These are phyloP conservation scores for Paraleonurus japonicus DNA, from an alignment of 257 asterid species.

Conservation along the genomic window DNA sequence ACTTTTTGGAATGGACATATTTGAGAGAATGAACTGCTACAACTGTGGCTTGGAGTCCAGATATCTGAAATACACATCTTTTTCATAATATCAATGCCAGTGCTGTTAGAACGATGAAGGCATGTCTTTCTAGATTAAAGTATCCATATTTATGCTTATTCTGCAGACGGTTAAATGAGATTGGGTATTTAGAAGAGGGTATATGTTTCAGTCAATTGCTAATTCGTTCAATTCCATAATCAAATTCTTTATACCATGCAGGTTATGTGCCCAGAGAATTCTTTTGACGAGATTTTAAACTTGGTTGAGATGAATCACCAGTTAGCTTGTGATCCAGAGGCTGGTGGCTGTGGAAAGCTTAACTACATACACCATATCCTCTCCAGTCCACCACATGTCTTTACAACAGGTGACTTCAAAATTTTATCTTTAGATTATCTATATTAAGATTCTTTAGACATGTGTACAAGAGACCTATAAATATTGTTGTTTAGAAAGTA, in stretches of 20 bases:
- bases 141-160: slow-evolving; percentile 15
- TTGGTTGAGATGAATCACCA: slow-evolving; percentile 94
- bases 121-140: slow-evolving; percentile 24
- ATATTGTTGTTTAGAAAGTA: not conserved
- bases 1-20: slow-evolving; percentile 86
- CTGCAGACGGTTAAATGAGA: slow-evolving; percentile 11
- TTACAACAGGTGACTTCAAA: slow-evolving; percentile 62
- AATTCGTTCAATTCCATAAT: slow-evolving; percentile 14
- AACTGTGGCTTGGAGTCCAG: slow-evolving; percentile 86
- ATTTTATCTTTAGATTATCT: not conserved
- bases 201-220: slow-evolving; percentile 19
- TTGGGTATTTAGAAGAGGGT: slow-evolving; percentile 8
- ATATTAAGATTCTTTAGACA: not conserved
- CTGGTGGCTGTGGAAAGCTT: slow-evolving; percentile 83
- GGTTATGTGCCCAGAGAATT: slow-evolving; percentile 80
- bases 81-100: slow-evolving; percentile 91
- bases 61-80: slow-evolving; percentile 79
- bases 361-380: slow-evolving; percentile 86
- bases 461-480: not conserved
- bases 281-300: slow-evolving; percentile 82
- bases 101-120: slow-evolving; percentile 97
- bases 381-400: slow-evolving; percentile 81
- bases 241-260: slow-evolving; percentile 31
- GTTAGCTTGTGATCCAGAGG: slow-evolving; percentile 90
- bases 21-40: slow-evolving; percentile 87